Base-by-base conservation (phyloP, 2,329 filamentous ascomycete genomes). In the Fusarium hainanense region DNA sequence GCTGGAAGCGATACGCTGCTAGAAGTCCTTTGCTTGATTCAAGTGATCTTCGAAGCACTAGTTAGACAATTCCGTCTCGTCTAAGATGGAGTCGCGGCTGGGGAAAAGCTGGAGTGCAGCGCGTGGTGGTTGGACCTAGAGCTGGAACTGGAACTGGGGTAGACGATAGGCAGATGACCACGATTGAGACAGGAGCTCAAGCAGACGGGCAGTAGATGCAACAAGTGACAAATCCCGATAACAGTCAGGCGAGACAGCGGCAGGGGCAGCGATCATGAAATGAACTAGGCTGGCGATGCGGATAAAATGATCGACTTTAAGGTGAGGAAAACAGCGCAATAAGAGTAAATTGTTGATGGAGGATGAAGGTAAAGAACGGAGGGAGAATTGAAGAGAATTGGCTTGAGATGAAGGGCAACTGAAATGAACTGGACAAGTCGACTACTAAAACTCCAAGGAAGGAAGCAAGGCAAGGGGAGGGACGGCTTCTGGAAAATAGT, bases 241-340 rank as follows among this genome's bases (percentile, higher is more conserved):
- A 47, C n/a, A 51, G 71, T 74, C 72, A 74, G 63, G 59, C 59
- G 67, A 69, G 60, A 55, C 51, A 52, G 32, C 49, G 48, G 56
- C 63, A 58, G 55, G 51, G 57, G 55, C 63, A 69, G 58, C 42
- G 46, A 55, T 57, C n/a, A 57, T 40, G 25, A 52, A 32, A 8
- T 54, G 37, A 28, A 62, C 52, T 49, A 32, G 44, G 57, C 48
- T 50, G 57, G 61, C 47, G 61, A 54, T 57, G 57, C 52, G 64
- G 50, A 49, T 10, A 30, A 65, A 69, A 72, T 44, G 73, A 75
- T 67, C 63, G 73, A 75, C 72, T 74, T 47, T 47, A 55, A 59
- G 63, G 61, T 72, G 54, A 72, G 63, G 30, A 51, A 51, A 47
- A 27, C 40, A 48, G 54, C 43, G 50, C 54, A 58, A 54, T 34